Evolutionary conservation across 169 alveolate genomes (phyloP), one percentile per base, ranked within the genome.

Genomic region (Eimeria sp.): DNA sequence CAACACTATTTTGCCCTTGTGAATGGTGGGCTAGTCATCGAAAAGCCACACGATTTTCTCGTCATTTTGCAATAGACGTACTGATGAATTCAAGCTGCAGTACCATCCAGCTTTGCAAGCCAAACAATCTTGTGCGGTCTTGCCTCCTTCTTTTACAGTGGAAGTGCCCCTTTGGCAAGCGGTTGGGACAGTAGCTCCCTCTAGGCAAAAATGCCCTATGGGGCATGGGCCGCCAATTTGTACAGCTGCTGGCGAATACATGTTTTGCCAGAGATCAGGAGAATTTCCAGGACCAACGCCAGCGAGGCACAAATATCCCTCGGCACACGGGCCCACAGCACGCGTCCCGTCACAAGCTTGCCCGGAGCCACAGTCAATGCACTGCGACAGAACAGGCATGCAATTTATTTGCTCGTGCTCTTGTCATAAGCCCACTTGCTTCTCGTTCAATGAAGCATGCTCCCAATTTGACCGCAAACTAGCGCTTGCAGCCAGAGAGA

Each of bases 131-230:
- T 57, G 75, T 34, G 92, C 92, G 16, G 73, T 86, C 47, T 54
- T 57, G 54, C 92, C 78, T 22, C 92, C 92, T 40, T 86, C 92
- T 10, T 40, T 45, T 61, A 61, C 30, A 3, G 92, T 86, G 57
- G 92, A 86, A 20, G 92, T 86, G 80, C 92, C 92, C 51, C 88
- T 78, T 43, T 87, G 96, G 78, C 96, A 93, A 30, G 93, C 93
- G 7, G 88, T 65, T 18, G 96, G 96, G 49, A 27, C 80, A 6
- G 67, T 45, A 4, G 88, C 76, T 18, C 97, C 98, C 58, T 89
- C 96, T 45, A 92, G 97, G 70, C 98, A 97, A 90, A 97, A 97
- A 65, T 80, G 82, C n/a, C 98, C 98, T 40, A 95, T 95, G 40
- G 98, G 98, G 80, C 98, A 97, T 3, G 96, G 88, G 13, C 80